Evolutionary conservation across 495 filamentous ascomycete genomes (phyloP).

Genomic region (Xylaria nigripes): DNA sequence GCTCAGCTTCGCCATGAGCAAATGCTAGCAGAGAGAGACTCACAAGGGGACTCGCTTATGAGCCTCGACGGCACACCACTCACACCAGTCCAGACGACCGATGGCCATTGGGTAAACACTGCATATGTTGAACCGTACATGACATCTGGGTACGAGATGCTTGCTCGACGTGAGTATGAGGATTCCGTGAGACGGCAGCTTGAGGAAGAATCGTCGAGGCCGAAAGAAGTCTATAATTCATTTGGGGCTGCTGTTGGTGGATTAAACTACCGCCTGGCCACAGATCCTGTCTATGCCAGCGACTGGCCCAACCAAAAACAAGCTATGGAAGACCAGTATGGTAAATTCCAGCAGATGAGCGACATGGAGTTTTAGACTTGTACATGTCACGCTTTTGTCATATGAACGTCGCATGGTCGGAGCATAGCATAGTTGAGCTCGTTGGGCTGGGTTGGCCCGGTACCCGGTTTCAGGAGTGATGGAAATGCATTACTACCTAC

Average conservation of each 20-base stretch:
- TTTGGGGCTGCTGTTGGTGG: slow-evolving; percentile 32
- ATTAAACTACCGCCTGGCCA: slow-evolving; percentile 44
- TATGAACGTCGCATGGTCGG: background rate
- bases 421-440: background rate
- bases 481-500: background rate
- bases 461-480: background rate
- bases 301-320: slow-evolving; percentile 43
- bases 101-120: slow-evolving; percentile 40
- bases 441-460: background rate
- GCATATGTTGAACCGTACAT: slow-evolving; percentile 60
- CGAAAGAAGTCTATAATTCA: slow-evolving; percentile 34
- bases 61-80: slow-evolving; percentile 43
- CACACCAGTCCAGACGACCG: slow-evolving; percentile 41
- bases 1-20: slow-evolving; percentile 47
- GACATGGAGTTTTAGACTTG: slow-evolving; percentile 24
- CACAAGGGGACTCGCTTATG: slow-evolving; percentile 28
- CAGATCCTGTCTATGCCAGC: slow-evolving; percentile 55
- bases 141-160: slow-evolving; percentile 54
- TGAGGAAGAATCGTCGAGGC: slow-evolving; percentile 26
- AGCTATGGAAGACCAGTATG: slow-evolving; percentile 54
- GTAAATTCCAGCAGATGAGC: slow-evolving; percentile 38
- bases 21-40: slow-evolving; percentile 27
- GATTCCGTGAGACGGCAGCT: slow-evolving; percentile 29
- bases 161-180: slow-evolving; percentile 45
- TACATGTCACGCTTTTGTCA: slow-evolving; percentile 16